Base-by-base conservation (phyloP, 139 green algal genomes). In the Astrephomene gubernaculifera region DNA sequence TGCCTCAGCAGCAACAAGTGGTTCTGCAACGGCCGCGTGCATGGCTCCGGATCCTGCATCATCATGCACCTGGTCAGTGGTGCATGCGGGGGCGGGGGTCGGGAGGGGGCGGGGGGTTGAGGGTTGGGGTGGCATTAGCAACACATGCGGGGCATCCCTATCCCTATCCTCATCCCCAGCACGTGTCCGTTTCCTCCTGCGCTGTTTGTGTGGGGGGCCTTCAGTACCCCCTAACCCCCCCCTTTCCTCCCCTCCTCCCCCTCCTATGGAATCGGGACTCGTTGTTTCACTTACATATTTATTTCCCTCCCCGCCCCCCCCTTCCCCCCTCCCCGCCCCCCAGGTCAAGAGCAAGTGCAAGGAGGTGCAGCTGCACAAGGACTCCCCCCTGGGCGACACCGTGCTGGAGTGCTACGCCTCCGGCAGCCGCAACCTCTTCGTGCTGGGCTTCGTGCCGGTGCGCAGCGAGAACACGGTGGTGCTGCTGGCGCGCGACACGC, bases 401-500 rank as follows among this genome's bases (percentile, higher is more conserved):
- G 88, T 98, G 68, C 92, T 99, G 29, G 97, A 99, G 92, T 99
- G 97, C 92, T 99, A 99, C 89, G 93, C 94, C 78, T 95, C 89
- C 49, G 97, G 95, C 63, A 93, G 82, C 27, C 90, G 96, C 64
- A 99, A 99, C 90, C 91, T 98, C 6, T 99, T 99, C 90, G 91
- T 95, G 63, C 92, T 99, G 33, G 97, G 97, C 25, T 99, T 99
- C 92, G 95, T 99, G 71, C 94, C 96, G 10, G 94, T 98, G 2
- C 93, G 93, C 35, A 89, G 89, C 33, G 94, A 97, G 64, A 95
- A 95, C 87, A 96, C 94, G 31, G 96, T 99, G 45, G 97, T 99
- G 84, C 93, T 99, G 86, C 92, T 99, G 69, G 94, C 91, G 19
- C 93, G 97, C 0, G 96, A 99, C 90, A 95, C 87, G 29, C 91